A percentile compares a stretch with the other conserved stretches of the same genome.
Conservation (phyloP, 371 early-diverging fungal genomes). For the Mucor irregularis region DNA sequence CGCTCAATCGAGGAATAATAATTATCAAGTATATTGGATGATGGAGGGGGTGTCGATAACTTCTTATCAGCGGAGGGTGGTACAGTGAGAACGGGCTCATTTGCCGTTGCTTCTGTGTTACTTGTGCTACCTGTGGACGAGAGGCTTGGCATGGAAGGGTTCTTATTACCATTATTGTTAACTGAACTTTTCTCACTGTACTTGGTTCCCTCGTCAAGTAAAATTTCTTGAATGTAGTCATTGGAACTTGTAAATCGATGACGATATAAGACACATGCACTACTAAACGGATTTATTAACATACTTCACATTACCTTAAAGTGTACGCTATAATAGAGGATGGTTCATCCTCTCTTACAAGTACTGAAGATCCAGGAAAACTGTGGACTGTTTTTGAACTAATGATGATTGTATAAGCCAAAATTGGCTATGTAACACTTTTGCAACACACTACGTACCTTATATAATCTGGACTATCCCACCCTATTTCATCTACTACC, state of each 20-base stretch:
- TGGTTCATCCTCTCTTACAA: slow-evolving; percentile 90
- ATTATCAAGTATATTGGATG: slow-evolving; percentile 19
- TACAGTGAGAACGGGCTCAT: neutral
- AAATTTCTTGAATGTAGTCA: slow-evolving; percentile 23
- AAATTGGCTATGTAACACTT: neutral
- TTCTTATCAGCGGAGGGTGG: neutral
- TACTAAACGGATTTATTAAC: neutral
- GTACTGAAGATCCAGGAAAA: slow-evolving; percentile 78
- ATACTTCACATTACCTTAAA: slow-evolving; percentile 50
- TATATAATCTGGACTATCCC: slow-evolving; percentile 44
- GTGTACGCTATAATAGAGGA: slow-evolving; percentile 90
- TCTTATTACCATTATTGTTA: too few relatives aligned
- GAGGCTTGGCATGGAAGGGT: neutral
- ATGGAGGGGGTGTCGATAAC: neutral
- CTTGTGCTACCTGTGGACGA: neutral
- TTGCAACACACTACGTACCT: neutral
- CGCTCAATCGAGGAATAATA: slow-evolving; percentile 41
- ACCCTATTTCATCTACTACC: slow-evolving; percentile 26
- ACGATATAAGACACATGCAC: too few relatives aligned
- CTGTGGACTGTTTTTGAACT: slow-evolving; percentile 55
- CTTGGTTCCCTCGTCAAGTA: neutral
- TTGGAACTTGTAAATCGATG: too few relatives aligned
- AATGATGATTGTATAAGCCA: neutral
- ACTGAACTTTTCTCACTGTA: neutral
- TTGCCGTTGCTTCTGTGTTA: neutral